Conservation (phyloP, 768 basidiomycete genomes). For the Hypholoma sublateritium region DNA sequence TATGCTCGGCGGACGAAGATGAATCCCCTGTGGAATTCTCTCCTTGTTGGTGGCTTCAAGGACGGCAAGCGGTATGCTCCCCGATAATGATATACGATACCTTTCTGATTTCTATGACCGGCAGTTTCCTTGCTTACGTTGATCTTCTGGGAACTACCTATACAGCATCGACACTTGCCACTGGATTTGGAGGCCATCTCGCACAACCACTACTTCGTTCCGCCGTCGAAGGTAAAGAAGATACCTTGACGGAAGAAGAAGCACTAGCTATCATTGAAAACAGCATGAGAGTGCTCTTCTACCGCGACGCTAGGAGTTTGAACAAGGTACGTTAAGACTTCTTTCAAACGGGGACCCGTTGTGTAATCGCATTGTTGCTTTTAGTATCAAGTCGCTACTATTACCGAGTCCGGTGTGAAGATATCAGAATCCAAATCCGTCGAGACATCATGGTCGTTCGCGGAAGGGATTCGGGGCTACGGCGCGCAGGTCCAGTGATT, state of each 20-base stretch:
- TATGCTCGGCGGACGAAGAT: slow-evolving; percentile 86
- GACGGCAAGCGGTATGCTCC: slow-evolving; percentile 71
- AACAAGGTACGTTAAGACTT: slow-evolving; percentile 72
- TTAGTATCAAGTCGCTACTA: slow-evolving; percentile 93
- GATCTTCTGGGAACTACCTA: slow-evolving; percentile 98
- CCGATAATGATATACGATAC: neutral
- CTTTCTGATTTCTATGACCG: neutral
- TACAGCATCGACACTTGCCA: slow-evolving; percentile 88
- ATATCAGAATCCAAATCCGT: slow-evolving; percentile 79
- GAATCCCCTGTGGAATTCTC: slow-evolving; percentile 93
- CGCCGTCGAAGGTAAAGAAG: slow-evolving; percentile 82
- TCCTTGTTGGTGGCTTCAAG: slow-evolving; percentile 90
- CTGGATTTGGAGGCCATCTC: slow-evolving; percentile 91
- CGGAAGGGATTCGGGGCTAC: slow-evolving; percentile 89
- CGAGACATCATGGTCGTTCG: slow-evolving; percentile 88
- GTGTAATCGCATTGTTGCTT: neutral
- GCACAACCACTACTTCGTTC: slow-evolving; percentile 91
- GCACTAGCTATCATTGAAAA: slow-evolving; percentile 78
- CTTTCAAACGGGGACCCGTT: neutral
- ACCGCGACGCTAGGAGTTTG: slow-evolving; percentile 92
- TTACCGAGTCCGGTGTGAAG: slow-evolving; percentile 71
- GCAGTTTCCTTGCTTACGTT: slow-evolving; percentile 89
- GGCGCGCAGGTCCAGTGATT: slow-evolving; percentile 85
- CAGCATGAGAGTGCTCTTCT: slow-evolving; percentile 92
- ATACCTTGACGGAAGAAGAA: slow-evolving; percentile 73